phyloP scores from a whole-genome alignment of 78 protist species.

The Dictyostelium firmibasis region DNA sequence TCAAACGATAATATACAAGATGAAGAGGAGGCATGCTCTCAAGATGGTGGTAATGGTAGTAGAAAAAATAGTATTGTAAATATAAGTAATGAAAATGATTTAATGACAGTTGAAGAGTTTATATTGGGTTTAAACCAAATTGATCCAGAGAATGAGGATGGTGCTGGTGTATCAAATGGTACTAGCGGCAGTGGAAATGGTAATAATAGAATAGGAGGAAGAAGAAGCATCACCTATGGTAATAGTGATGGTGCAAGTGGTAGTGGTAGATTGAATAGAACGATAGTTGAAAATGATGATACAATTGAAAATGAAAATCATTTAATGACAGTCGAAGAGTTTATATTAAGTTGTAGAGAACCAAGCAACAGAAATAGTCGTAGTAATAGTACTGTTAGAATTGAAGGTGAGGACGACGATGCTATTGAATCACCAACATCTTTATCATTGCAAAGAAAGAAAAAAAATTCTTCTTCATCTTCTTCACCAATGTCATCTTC shows the following conservation, averaged over 20 bases:
- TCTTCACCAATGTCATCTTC: neutral
- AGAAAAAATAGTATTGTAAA: neutral
- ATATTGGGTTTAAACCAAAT: neutral
- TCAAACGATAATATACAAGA: neutral
- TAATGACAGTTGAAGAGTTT: conserved; percentile 64
- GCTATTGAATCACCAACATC: neutral
- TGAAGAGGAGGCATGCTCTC: conserved; percentile 24
- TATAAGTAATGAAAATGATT: conserved; percentile 29
- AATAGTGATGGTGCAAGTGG: neutral
- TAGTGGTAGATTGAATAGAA: neutral
- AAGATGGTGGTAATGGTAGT: neutral
- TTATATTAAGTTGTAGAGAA: conserved; percentile 40
- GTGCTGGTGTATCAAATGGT: neutral
- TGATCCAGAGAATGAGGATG: conserved; percentile 1
- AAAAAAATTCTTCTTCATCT: neutral
- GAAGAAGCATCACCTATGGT: neutral
- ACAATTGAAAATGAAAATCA: conserved; percentile 31
- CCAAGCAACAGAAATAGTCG: neutral
- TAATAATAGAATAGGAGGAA: neutral
- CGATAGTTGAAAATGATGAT: conserved; percentile 13
- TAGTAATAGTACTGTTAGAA: neutral
- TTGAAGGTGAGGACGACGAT: neutral
- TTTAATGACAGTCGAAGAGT: conserved; percentile 68
- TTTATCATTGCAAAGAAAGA: neutral
- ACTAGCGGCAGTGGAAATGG: neutral